Conservation (phyloP, 352 stramenopile species). For the Pythium grandisporangium region DNA sequence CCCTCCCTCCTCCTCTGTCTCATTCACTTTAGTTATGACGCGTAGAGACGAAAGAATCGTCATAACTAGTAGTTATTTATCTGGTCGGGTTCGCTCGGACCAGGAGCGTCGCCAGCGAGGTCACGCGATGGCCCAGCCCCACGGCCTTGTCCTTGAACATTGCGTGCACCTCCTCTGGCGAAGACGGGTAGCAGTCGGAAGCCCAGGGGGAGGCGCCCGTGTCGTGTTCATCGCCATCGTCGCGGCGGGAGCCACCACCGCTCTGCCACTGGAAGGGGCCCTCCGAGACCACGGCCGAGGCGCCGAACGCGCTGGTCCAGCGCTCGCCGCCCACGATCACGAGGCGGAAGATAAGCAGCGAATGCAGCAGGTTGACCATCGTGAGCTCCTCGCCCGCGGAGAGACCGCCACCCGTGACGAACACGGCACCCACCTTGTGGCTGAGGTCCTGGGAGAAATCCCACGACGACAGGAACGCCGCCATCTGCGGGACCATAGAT, state of each 20-base stretch:
- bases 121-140: slow-evolving; percentile 59
- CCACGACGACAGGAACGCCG: slow-evolving; percentile 66
- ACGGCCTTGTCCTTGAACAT: slow-evolving; percentile 82
- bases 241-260: too few species aligned
- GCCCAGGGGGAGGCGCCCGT: slow-evolving; percentile 21
- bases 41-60: too few species aligned
- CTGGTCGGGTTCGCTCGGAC: too few species aligned
- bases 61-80: not conserved
- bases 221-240: too few species aligned
- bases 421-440: slow-evolving; percentile 78
- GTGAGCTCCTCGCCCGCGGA: slow-evolving; percentile 78
- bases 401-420: slow-evolving; percentile 76
- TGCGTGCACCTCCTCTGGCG: slow-evolving; percentile 44
- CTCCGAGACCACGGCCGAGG: slow-evolving; percentile 71
- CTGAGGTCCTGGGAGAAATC: slow-evolving; percentile 60
- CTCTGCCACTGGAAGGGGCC: slow-evolving; percentile 48
- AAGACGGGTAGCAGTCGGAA: slow-evolving; percentile 37
- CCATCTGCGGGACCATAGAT: slow-evolving; percentile 24
- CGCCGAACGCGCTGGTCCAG: slow-evolving; percentile 83
- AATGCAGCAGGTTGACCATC: slow-evolving; percentile 80
- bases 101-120: slow-evolving; percentile 25
- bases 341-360: slow-evolving; percentile 85
- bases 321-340: slow-evolving; percentile 74
- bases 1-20: too few species aligned
- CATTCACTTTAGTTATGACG: too few species aligned